These are phyloP conservation scores for Calonectria montana DNA, from an alignment of 2,329 filamentous ascomycete genomes.

Conservation along the genomic window DNA sequence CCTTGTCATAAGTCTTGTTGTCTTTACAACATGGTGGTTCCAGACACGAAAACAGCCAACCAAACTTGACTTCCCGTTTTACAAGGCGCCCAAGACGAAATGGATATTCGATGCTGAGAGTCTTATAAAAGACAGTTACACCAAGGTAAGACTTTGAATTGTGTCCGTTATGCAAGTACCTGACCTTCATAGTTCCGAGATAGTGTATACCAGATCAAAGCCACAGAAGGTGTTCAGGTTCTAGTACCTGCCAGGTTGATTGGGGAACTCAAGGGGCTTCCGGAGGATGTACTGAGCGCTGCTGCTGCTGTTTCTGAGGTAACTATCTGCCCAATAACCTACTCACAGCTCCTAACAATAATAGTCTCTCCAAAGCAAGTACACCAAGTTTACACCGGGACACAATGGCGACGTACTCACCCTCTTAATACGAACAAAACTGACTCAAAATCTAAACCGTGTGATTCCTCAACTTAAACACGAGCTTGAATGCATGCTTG, in stretches of 20 bases:
- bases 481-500: conserved; percentile 59
- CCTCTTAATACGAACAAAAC: conserved; percentile 57
- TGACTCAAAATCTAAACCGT: conserved; percentile 60
- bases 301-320: conserved; percentile 62
- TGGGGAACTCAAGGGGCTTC: conserved; percentile 59
- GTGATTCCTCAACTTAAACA: conserved; percentile 59
- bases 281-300: conserved; percentile 61
- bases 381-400: conserved; percentile 62
- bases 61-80: conserved; percentile 56
- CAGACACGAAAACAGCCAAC: conserved; percentile 45
- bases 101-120: conserved; percentile 64
- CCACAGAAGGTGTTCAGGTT: conserved; percentile 62
- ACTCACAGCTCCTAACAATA: conserved; percentile 8
- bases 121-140: conserved; percentile 61
- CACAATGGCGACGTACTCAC: conserved; percentile 58
- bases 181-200: conserved; percentile 56
- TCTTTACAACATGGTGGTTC: conserved; percentile 55
- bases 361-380: conserved; percentile 62
- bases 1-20: conserved; percentile 49
- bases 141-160: conserved; percentile 50
- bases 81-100: conserved; percentile 59
- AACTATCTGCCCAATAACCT: background rate
- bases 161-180: background rate
- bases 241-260: conserved; percentile 59
- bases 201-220: conserved; percentile 62